A percentile compares a stretch with the other conserved stretches of the same genome.
These are phyloP conservation scores for Phytophthora gonapodyides DNA, from an alignment of 352 stramenopile species.

Conservation along the genomic window DNA sequence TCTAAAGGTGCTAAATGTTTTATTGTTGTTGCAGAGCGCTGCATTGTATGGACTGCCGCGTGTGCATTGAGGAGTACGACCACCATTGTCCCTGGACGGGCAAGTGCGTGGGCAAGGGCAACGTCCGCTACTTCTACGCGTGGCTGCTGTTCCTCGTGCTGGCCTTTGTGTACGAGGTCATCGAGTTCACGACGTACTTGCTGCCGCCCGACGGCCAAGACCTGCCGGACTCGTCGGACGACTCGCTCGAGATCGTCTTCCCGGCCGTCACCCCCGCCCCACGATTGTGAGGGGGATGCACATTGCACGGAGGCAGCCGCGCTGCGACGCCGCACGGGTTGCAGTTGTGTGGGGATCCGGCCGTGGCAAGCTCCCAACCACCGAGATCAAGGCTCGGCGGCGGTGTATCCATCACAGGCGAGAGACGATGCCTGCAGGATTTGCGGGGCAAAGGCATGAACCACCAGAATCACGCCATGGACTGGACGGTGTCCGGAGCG, in stretches of 20 bases:
- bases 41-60: slow-evolving; percentile 88
- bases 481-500: slow-evolving; percentile 13
- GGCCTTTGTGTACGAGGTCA: slow-evolving; percentile 88
- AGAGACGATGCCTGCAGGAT: slow-evolving; percentile 20
- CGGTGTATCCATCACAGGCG: neutral
- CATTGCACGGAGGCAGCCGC: slow-evolving; percentile 19
- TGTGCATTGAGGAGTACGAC: slow-evolving; percentile 89
- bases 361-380: slow-evolving; percentile 10
- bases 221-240: slow-evolving; percentile 39
- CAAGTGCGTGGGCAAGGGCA: slow-evolving; percentile 88
- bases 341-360: no score
- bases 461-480: slow-evolving; percentile 30
- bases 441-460: slow-evolving; percentile 26
- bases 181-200: slow-evolving; percentile 88
- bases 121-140: slow-evolving; percentile 80
- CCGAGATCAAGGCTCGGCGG: neutral
- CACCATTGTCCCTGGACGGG: slow-evolving; percentile 95
- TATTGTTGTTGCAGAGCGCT: slow-evolving; percentile 52
- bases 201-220: slow-evolving; percentile 62
- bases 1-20: slow-evolving; percentile 10
- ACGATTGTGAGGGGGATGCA: slow-evolving; percentile 26
- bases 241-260: slow-evolving; percentile 41
- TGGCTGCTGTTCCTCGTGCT: slow-evolving; percentile 88
- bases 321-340: neutral
- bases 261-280: slow-evolving; percentile 12